Base-by-base conservation (phyloP, 2,329 filamentous ascomycete genomes). In the Exophiala xenobiotica region DNA sequence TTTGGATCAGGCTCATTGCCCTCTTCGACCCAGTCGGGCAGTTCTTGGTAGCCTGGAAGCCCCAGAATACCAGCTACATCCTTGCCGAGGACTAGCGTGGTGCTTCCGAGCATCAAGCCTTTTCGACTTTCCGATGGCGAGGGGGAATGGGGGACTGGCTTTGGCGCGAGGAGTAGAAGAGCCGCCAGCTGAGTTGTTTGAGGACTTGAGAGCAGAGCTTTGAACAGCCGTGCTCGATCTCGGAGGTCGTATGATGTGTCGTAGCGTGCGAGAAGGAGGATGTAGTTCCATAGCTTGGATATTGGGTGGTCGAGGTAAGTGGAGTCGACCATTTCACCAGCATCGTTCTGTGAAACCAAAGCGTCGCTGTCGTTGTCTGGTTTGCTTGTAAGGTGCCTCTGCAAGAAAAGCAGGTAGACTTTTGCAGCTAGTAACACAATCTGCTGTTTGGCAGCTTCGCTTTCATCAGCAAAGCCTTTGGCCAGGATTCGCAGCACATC, bases 171-270 rank as follows among this genome's bases (percentile, higher is more conserved):
- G 1, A 99, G 83, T 67, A 97, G 87, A 11, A 99, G 77, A 1
- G 87, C 90, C 2, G 93, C 93, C 12, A 99, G 81, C 67, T 97
- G 90, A 1, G 83, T 87, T 6, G 81, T 82, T 2, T 78, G 76
- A 1, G 91, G 89, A 3, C 88, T 83, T 3, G 83, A 79, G 1
- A 99, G 81, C 1, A 99, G 81, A 1, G 90, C 80, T 58, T 88
- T 90, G 73, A 95, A 97, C 55, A 96, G 80, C 24, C 93, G 84
- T 1, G 91, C 85, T 19, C 93, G 87, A 67, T 97, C 93, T 58
- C 93, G 89, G 2, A 99, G 82, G 65, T 97, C 91, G 69, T 95
- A 99, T 1, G 91, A 96, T 0, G 86, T 89, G 63, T 97, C 93
- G 68, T 97, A 99, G 54, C 93, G 84, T 24, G 88, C 88, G 1